These are phyloP conservation scores for Chlamydomonas sphaeroides DNA, from an alignment of 139 green algal genomes.

Conservation along the genomic window DNA sequence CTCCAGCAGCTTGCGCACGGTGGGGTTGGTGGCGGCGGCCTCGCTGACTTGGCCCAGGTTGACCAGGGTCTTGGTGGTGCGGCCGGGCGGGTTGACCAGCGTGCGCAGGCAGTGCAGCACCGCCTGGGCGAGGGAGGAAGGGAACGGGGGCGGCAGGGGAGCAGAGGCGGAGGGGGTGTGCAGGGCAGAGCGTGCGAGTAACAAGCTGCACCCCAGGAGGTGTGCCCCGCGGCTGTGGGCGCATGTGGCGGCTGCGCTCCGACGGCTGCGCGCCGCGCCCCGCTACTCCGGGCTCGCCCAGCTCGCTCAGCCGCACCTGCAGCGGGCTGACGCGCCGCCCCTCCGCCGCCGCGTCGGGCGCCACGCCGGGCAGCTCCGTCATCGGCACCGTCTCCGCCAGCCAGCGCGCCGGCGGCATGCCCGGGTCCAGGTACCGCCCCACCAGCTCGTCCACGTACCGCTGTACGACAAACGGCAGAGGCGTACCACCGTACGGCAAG, in stretches of 20 bases:
- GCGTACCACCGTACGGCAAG: too few species aligned
- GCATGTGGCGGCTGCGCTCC: too few species aligned
- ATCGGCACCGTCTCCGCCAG: constrained; percentile 19
- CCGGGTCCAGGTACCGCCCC: constrained; percentile 43
- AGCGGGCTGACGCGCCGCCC: constrained; percentile 19
- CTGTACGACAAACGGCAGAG: not conserved
- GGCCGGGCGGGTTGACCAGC: constrained; percentile 51
- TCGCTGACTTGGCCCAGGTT: constrained; percentile 31
- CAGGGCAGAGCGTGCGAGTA: too few species aligned
- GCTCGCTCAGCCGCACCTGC: not conserved
- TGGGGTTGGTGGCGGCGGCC: constrained; percentile 35
- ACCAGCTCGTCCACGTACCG: constrained; percentile 62
- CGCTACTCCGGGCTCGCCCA: too few species aligned
- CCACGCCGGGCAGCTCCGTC: not conserved
- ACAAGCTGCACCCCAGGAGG: too few species aligned
- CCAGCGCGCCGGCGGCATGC: constrained; percentile 7
- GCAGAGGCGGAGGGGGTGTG: too few species aligned
- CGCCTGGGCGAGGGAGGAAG: not conserved
- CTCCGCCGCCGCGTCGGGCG: not conserved
- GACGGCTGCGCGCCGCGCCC: not conserved
- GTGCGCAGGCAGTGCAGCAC: constrained; percentile 27
- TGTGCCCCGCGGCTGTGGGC: too few species aligned
- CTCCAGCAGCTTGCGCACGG: constrained; percentile 41
- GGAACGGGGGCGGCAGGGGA: not conserved
- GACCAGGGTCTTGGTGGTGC: constrained; percentile 44